Conservation (phyloP, 2,329 filamentous ascomycete genomes). For the Sporothrix brasiliensis region DNA sequence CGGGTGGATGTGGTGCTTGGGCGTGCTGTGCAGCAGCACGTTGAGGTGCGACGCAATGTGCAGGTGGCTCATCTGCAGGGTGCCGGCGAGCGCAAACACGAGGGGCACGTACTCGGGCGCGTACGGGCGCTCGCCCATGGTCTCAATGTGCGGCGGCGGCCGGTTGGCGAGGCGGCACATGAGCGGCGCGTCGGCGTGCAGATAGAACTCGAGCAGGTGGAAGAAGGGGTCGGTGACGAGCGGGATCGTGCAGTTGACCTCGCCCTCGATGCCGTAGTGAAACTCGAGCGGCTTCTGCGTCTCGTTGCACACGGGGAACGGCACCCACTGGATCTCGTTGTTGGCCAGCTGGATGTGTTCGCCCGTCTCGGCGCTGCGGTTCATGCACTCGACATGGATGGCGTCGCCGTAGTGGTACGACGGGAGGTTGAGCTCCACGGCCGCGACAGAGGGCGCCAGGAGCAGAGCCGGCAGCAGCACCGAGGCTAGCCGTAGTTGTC, state of each 20-base stretch:
- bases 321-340: slow-evolving; percentile 87
- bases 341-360: slow-evolving; percentile 82
- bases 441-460: slow-evolving; percentile 37
- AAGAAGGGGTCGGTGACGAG: slow-evolving; percentile 79
- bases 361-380: slow-evolving; percentile 77
- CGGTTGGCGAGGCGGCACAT: slow-evolving; percentile 85
- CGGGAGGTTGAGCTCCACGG: slow-evolving; percentile 52
- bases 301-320: slow-evolving; percentile 89
- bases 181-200: slow-evolving; percentile 92
- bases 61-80: slow-evolving; percentile 83
- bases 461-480: slow-evolving; percentile 15
- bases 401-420: slow-evolving; percentile 68
- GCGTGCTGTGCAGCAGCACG: slow-evolving; percentile 74
- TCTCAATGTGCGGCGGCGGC: slow-evolving; percentile 61
- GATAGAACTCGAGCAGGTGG: slow-evolving; percentile 93
- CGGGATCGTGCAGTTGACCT: slow-evolving; percentile 81
- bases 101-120: slow-evolving; percentile 74
- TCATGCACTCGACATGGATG: slow-evolving; percentile 73
- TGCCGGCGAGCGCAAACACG: slow-evolving; percentile 86
- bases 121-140: slow-evolving; percentile 55
- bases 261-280: slow-evolving; percentile 78
- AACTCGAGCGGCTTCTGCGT: slow-evolving; percentile 81
- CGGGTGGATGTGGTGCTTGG: slow-evolving; percentile 63
- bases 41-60: slow-evolving; percentile 91
- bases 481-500: slow-evolving; percentile 21